A percentile compares a stretch with the other conserved stretches of the same genome.
These are phyloP conservation scores for Puccinia novopanici DNA, from an alignment of 1,284 basidiomycete species.

Conservation along the genomic window DNA sequence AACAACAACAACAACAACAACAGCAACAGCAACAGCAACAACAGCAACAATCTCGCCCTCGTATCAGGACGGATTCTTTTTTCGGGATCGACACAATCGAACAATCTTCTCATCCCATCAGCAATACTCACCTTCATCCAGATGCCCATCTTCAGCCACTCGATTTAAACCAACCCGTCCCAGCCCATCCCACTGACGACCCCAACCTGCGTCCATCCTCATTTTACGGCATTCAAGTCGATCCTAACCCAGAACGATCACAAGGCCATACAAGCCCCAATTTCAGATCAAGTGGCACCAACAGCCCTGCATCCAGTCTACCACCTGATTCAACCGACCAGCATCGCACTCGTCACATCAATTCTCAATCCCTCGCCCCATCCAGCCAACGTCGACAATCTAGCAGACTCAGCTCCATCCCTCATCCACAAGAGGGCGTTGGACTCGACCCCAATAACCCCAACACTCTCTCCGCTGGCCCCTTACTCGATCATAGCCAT, in stretches of 20 bases:
- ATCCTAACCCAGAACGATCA: background rate
- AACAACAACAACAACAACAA: no score
- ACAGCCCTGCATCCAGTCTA: conserved; percentile 1
- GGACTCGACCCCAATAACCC: conserved; percentile 9
- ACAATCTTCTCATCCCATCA: background rate
- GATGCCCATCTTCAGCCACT: background rate
- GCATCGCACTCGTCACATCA: background rate
- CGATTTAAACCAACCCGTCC: background rate
- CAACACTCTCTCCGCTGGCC: conserved; percentile 48
- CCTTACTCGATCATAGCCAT: conserved; percentile 84
- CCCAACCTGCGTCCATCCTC: conserved; percentile 27
- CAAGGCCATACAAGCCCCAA: background rate
- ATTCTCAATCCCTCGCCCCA: background rate
- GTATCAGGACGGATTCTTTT: conserved; percentile 22
- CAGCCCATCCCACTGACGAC: conserved; percentile 2
- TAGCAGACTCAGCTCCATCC: conserved; percentile 5
- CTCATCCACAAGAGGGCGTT: conserved; percentile 12
- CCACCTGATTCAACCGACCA: background rate
- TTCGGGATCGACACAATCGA: conserved; percentile 22
- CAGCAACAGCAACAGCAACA: no score
- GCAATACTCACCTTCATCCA: background rate
- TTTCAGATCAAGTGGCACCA: conserved; percentile 13
- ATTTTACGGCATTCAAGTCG: conserved; percentile 31
- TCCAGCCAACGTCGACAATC: conserved; percentile 19
- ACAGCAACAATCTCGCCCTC: background rate